These are phyloP conservation scores for Penicillium sp. DNA, from an alignment of 2,329 filamentous ascomycete species.

Conservation along the genomic window DNA sequence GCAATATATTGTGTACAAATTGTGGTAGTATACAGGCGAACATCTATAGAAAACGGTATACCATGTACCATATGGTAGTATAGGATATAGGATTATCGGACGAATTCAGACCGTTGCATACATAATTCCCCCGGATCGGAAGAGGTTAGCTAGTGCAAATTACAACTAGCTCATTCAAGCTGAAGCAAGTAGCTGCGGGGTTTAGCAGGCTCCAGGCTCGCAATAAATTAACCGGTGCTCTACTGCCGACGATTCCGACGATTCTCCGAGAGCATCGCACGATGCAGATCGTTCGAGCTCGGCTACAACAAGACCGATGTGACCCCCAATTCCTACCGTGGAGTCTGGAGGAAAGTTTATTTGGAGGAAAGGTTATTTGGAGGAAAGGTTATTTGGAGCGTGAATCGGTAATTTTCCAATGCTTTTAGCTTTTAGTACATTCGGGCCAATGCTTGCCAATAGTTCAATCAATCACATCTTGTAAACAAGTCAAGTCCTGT, in stretches of 20 bases:
- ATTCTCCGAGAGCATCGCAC: conserved; percentile 20
- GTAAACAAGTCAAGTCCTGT: neutral
- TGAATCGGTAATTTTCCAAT: conserved; percentile 14
- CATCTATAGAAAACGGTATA: too few relatives aligned
- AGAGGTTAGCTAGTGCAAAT: neutral
- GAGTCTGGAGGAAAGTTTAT: neutral
- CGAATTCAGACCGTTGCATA: neutral
- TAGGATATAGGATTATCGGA: neutral
- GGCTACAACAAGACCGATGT: neutral
- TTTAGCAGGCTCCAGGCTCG: neutral
- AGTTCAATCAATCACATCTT: conserved; percentile 6
- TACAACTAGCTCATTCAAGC: conserved; percentile 8
- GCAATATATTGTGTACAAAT: too few relatives aligned
- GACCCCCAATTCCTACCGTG: conserved; percentile 3
- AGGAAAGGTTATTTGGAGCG: neutral
- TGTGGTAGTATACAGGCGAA: too few relatives aligned
- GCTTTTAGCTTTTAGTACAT: conserved; percentile 26
- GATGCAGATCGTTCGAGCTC: conserved; percentile 12
- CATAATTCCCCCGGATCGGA: neutral
- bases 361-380: neutral
- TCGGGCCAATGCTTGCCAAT: neutral
- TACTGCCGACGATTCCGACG: conserved; percentile 19
- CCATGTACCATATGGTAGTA: neutral
- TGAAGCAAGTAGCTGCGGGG: conserved; percentile 19
- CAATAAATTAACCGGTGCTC: conserved; percentile 22